These are phyloP conservation scores for Cetraspora pellucida DNA, from an alignment of 192 early-diverging fungal genomes.

Conservation along the genomic window DNA sequence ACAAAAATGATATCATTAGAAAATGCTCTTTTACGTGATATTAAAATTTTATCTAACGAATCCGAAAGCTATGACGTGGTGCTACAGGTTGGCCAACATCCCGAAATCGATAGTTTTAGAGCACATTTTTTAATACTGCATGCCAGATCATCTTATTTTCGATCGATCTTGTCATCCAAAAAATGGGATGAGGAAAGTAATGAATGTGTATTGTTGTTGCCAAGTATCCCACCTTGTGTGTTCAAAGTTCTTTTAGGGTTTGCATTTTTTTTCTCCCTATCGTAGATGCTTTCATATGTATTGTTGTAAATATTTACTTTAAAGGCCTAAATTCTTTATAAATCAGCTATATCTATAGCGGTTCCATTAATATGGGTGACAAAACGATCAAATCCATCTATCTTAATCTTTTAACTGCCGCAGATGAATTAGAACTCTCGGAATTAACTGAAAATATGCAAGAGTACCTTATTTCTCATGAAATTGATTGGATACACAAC, in stretches of 20 bases:
- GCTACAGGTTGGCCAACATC: background rate
- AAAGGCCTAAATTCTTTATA: background rate
- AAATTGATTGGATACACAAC: slow-evolving; percentile 19
- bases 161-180: background rate
- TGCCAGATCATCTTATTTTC: background rate
- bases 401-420: slow-evolving; percentile 6
- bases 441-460: slow-evolving; percentile 12
- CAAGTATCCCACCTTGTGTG: background rate
- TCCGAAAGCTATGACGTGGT: background rate
- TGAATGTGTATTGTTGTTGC: background rate
- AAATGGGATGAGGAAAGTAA: background rate
- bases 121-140: background rate
- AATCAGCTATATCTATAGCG: slow-evolving; percentile 18
- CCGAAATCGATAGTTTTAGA: background rate
- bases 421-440: background rate
- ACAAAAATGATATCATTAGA: background rate
- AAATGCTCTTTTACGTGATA: background rate
- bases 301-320: background rate
- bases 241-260: background rate
- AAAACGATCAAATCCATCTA: background rate
- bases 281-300: background rate
- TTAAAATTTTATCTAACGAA: background rate
- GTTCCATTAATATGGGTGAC: background rate
- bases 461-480: slow-evolving; percentile 4
- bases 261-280: background rate